Percentiles rank a stretch among this genome's conserved stretches.
Evolutionary conservation across 192 early-diverging fungal species (phyloP).

Genomic region (Thamnidium elegans): DNA sequence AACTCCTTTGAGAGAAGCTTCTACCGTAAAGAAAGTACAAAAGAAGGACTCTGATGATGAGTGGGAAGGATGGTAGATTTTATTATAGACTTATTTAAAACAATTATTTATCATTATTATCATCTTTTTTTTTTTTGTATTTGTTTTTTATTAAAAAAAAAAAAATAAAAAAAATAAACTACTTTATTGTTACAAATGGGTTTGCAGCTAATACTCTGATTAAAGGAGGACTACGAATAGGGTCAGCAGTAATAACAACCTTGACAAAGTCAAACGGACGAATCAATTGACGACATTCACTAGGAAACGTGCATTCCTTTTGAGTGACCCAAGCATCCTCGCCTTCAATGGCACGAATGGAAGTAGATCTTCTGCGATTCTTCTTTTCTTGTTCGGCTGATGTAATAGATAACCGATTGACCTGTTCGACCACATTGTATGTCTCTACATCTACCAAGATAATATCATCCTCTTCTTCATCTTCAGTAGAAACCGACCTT

Average conservation of each 20-base stretch:
- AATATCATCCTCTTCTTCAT: background rate
- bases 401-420: background rate
- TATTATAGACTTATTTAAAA: background rate
- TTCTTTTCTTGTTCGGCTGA: background rate
- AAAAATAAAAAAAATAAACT: background rate
- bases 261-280: conserved; percentile 40
- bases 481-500: background rate
- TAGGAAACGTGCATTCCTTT: conserved; percentile 19
- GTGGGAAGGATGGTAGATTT: conserved; percentile 36
- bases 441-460: conserved; percentile 1
- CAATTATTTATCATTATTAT: background rate
- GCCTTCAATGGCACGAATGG: conserved; percentile 20
- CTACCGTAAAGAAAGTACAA: conserved; percentile 14
- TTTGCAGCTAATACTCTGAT: conserved; percentile 50
- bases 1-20: conserved; percentile 26
- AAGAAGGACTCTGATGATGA: conserved; percentile 38
- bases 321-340: conserved; percentile 14
- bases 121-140: conserved; percentile 3
- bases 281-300: conserved; percentile 28
- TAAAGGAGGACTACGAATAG: conserved; percentile 43
- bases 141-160: conserved; percentile 2
- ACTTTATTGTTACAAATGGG: conserved; percentile 32
- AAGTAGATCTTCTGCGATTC: conserved; percentile 16
- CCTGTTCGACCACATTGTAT: background rate
- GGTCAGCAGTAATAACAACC: conserved; percentile 45